Base-by-base conservation (phyloP, 2,329 filamentous ascomycete species). In the Diaporthe caulivora region DNA sequence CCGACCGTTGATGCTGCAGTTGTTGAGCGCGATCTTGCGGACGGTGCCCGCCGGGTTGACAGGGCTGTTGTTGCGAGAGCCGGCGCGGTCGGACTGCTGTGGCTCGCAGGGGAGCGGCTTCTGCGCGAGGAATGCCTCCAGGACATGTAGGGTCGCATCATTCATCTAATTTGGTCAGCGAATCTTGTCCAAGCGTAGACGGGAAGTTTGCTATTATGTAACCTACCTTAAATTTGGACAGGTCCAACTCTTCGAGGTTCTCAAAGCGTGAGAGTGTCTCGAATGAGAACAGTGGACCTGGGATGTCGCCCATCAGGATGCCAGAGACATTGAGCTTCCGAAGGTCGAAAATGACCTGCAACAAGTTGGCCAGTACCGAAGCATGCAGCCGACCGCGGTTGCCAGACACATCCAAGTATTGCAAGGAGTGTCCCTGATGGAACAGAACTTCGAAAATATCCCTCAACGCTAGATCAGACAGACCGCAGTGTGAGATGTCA, bases 221-320 rank as follows among this genome's bases (percentile, higher is more conserved):
- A 77, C 83, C 75, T 79, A 89, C 86, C 81, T 86, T 86, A 79
- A 88, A 89, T 7, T 86, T 85, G 3, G 89, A 90, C 37, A 91
- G 80, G 75, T 90, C 85, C 21, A 91, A 80, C 72, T 88, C 87
- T 77, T 89, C 86, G 31, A 91, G 81, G n/a, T 81, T 81, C 83
- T 86, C 74, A 11, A 83, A 87, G 24, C 80, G 77, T 53, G 81
- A 76, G 57, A 89, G 79, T 10, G 82, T 79, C 67, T 84, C 83
- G 73, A 86, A 79, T 69, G 87, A 81, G 37, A 90, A 84, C 3
- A 90, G 78, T 2, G 87, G 83, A 18, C 82, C 82, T 3, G 84
- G 84, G 1, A 84, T 79, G 31, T 83, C 79, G 18, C 88, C 84
- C 44, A 87, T 86, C 21, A 89, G 84, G 49, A 87, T 86, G 60